phyloP scores from a whole-genome alignment of 352 stramenopile species.

The Phytophthora kernoviae region DNA sequence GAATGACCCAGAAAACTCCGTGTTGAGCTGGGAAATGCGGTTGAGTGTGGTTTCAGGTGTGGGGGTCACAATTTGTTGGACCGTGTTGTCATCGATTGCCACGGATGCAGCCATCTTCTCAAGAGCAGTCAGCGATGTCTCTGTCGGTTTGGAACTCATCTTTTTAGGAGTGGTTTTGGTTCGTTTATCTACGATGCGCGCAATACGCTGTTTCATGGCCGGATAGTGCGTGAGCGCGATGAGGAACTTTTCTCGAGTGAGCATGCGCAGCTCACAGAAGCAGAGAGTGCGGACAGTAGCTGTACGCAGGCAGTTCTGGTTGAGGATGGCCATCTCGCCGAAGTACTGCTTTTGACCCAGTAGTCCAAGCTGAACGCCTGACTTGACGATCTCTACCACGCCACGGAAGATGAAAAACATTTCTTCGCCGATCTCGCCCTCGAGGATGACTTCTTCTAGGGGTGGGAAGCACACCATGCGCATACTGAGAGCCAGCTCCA shows the following conservation, averaged over 20 bases:
- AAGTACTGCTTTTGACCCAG: slow-evolving; percentile 86
- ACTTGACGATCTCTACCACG: slow-evolving; percentile 72
- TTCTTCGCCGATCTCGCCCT: slow-evolving; percentile 82
- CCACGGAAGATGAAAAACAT: slow-evolving; percentile 90
- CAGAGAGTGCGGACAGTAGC: slow-evolving; percentile 76
- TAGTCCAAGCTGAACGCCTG: slow-evolving; percentile 61
- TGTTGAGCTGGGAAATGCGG: slow-evolving; percentile 90
- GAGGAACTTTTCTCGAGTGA: slow-evolving; percentile 80
- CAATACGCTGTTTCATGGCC: slow-evolving; percentile 79
- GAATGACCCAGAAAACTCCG: slow-evolving; percentile 77
- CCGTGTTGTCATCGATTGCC: slow-evolving; percentile 58
- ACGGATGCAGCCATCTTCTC: slow-evolving; percentile 61
- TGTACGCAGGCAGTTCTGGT: slow-evolving; percentile 71
- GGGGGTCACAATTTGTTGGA: slow-evolving; percentile 46
- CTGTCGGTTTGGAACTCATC: slow-evolving; percentile 17
- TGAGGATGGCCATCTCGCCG: slow-evolving; percentile 84
- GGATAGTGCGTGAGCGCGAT: slow-evolving; percentile 75
- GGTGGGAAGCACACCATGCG: slow-evolving; percentile 84
- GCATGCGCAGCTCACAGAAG: slow-evolving; percentile 84
- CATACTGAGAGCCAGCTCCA: slow-evolving; percentile 84
- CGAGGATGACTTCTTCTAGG: slow-evolving; percentile 78
- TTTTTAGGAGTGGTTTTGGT: slow-evolving; percentile 43
- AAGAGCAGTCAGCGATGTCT: slow-evolving; percentile 46
- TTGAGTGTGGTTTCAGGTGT: slow-evolving; percentile 60
- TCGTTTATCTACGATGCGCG: slow-evolving; percentile 74